Conservation (phyloP, 208 protist species). For the Leishmania lainsoni region DNA sequence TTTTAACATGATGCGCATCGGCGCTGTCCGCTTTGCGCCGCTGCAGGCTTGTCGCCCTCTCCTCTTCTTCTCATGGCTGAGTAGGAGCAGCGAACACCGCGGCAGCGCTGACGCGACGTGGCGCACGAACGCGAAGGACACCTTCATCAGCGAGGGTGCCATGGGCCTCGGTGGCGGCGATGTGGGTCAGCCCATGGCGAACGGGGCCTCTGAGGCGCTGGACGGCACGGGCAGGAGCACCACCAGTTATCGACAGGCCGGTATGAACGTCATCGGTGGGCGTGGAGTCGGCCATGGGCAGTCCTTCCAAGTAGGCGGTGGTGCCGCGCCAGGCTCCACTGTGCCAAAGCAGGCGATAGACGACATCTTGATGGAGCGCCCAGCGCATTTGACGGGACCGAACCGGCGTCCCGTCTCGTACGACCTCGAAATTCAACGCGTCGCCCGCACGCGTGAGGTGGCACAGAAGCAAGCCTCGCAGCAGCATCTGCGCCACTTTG, state of each 20-base stretch:
- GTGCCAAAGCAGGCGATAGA: slow-evolving; percentile 44
- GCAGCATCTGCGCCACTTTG: slow-evolving; percentile 35
- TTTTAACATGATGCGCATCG: slow-evolving; percentile 1
- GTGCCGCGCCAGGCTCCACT: slow-evolving; percentile 22
- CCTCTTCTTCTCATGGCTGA: slow-evolving; percentile 22
- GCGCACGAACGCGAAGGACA: slow-evolving; percentile 18
- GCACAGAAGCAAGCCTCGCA: slow-evolving; percentile 18
- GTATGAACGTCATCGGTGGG: background rate
- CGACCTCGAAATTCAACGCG: slow-evolving; percentile 43
- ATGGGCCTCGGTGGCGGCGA: slow-evolving; percentile 31
- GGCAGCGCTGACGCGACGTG: slow-evolving; percentile 19
- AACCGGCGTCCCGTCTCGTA: slow-evolving; percentile 50
- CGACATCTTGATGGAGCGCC: slow-evolving; percentile 46
- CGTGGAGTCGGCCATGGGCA: slow-evolving; percentile 6
- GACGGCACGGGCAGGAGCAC: slow-evolving; percentile 22
- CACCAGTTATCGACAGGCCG: slow-evolving; percentile 13
- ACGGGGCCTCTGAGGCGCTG: slow-evolving; percentile 23
- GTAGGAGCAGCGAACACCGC: slow-evolving; percentile 27
- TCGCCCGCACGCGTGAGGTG: slow-evolving; percentile 31
- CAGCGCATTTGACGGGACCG: slow-evolving; percentile 30
- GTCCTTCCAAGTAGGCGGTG: slow-evolving; percentile 6
- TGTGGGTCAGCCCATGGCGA: slow-evolving; percentile 36
- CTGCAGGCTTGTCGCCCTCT: slow-evolving; percentile 16
- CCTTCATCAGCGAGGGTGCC: slow-evolving; percentile 33
- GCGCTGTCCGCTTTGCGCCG: background rate